These are phyloP conservation scores for Patellifolia procumbens DNA, from an alignment of 179 eudicot genomes.

Conservation along the genomic window DNA sequence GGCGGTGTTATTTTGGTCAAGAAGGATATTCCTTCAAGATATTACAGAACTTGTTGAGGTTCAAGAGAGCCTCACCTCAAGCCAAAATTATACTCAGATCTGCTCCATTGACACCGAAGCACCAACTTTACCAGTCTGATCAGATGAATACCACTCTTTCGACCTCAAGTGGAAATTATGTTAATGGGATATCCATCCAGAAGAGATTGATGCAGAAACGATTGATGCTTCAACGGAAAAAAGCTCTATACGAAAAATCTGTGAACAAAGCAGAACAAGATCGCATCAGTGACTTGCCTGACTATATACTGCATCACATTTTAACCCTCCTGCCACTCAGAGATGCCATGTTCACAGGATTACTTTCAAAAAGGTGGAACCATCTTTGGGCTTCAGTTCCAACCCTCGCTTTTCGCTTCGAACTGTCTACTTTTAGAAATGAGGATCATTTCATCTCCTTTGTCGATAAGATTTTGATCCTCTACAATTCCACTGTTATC, in stretches of 20 bases:
- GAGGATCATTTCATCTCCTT: background rate
- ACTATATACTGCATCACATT: background rate
- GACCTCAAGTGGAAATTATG: background rate
- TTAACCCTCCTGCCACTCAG: background rate
- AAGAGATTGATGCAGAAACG: background rate
- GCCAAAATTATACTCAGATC: background rate
- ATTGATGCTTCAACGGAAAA: background rate
- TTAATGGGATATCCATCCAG: background rate
- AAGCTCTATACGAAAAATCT: background rate
- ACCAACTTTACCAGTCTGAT: conserved; percentile 1
- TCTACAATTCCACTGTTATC: background rate
- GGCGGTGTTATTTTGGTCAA: background rate
- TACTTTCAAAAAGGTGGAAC: background rate
- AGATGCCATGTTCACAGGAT: background rate
- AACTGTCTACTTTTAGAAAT: background rate
- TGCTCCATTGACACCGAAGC: background rate
- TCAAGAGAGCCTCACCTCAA: conserved; percentile 18
- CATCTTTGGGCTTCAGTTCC: conserved; percentile 3
- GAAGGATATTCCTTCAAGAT: background rate
- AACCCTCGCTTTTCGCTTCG: background rate
- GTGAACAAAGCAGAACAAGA: background rate
- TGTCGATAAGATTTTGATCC: background rate
- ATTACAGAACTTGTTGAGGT: conserved; percentile 11
- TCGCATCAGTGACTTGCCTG: background rate
- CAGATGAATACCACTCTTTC: background rate